Evolutionary conservation across 352 stramenopile genomes (phyloP), one percentile per base, ranked within the genome.

Genomic region (Phytopythium sindhum): DNA sequence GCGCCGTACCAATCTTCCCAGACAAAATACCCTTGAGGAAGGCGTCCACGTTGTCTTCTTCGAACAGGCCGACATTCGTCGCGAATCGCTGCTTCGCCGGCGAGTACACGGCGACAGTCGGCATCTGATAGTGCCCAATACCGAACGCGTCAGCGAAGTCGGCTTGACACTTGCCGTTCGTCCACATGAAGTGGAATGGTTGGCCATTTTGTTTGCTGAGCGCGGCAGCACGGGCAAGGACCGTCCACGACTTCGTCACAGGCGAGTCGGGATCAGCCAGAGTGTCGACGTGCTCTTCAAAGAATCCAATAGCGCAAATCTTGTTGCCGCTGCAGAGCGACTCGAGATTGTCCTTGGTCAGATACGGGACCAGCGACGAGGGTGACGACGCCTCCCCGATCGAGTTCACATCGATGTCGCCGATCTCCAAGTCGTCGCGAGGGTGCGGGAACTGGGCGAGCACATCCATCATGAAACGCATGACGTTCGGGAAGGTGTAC

Each of bases 221-320:
- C 6, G 63, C 57, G 17, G 81, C 84, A 11, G 88, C 78, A 10
- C 74, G 65, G 10, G 59, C 64, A 9, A 91, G 70, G 10, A 79
- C 78, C 7, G 51, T 60, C 55, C 78, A 68, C 21, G 65, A 76
- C 44, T 80, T 88, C 23, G 63, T 65, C 24, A 90, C 63, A 1
- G 72, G 53, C 0, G 79, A 91, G 14, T 85, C 66, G 0, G 65
- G 44, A 11, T 86, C 70, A 10, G 21, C 59, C 0, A 88, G 60
- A 0, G 74, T 88, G 42, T 87, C 73, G 2, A 79, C 42, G 57
- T 91, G 80, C 10, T 82, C 71, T 31, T 89, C 78, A 28, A 91
- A 88, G 57, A 93, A 91, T 14, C 80, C 83, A 48, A 94, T 90
- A 7, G 78, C 83, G 66, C 85, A 94, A 59, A 94, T 88, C 29